phyloP scores from a whole-genome alignment of 768 basidiomycete species.

The Boletus coccyginus region DNA sequence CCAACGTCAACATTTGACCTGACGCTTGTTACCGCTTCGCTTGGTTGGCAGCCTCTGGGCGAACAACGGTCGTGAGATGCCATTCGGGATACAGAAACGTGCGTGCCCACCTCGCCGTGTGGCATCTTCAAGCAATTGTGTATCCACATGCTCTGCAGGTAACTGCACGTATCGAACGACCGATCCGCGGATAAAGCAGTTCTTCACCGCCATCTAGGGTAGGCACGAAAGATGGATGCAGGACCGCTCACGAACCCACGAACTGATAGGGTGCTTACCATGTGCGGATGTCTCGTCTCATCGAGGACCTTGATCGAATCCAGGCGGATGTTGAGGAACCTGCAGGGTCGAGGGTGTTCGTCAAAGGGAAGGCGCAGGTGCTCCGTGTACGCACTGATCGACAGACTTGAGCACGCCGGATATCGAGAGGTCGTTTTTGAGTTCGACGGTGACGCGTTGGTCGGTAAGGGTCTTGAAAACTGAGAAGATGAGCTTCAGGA shows the following conservation, averaged over 20 bases:
- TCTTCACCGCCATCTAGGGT: conserved; percentile 93
- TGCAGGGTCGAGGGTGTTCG: conserved; percentile 29
- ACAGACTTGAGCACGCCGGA: conserved; percentile 95
- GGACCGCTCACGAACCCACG: not conserved
- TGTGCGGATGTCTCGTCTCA: conserved; percentile 93
- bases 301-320: conserved; percentile 93
- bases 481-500: conserved; percentile 78
- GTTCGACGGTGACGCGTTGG: conserved; percentile 93
- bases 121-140: conserved; percentile 92
- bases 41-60: conserved; percentile 41
- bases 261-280: conserved; percentile 55
- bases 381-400: conserved; percentile 72
- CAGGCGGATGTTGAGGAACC: conserved; percentile 93
- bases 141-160: conserved; percentile 90
- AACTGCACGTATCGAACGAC: conserved; percentile 98
- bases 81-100: not conserved
- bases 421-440: conserved; percentile 98
- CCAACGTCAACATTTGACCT: not conserved
- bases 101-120: conserved; percentile 78
- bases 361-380: not conserved
- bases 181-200: conserved; percentile 97
- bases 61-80: conserved; percentile 4
- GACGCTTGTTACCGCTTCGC: conserved; percentile 33
- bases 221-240: not conserved
- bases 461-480: conserved; percentile 99